These are phyloP conservation scores for Triglochin maritima DNA, from an alignment of 106 monocot genomes.

Conservation along the genomic window DNA sequence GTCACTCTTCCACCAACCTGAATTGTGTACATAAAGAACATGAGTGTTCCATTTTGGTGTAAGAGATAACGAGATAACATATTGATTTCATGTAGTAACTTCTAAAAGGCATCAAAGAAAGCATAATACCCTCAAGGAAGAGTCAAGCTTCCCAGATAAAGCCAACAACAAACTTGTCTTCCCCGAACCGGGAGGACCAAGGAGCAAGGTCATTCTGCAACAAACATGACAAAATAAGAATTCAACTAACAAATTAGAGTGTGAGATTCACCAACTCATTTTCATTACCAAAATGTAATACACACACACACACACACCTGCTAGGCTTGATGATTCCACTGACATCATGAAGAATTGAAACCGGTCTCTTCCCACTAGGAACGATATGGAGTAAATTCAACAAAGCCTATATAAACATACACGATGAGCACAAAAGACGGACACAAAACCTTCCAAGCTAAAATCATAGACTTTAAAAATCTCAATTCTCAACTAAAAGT, in stretches of 20 bases:
- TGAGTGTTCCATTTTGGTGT: not conserved
- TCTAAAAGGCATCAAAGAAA: not conserved
- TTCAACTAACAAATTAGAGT: not conserved
- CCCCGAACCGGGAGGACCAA: constrained; percentile 57
- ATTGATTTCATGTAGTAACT: no score
- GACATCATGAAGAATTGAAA: constrained; percentile 18
- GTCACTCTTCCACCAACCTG: constrained; percentile 12
- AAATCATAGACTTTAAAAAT: not conserved
- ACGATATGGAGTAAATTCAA: constrained; percentile 4
- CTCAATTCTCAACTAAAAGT: not conserved
- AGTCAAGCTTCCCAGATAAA: constrained; percentile 36
- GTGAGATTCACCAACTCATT: not conserved
- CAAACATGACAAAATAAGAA: not conserved
- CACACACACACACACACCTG: constrained; percentile 1
- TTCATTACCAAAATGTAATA: not conserved
- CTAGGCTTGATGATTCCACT: constrained; percentile 16
- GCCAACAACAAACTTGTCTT: constrained; percentile 43
- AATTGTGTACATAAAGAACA: not conserved
- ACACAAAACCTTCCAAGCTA: not conserved
- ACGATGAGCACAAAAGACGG: not conserved
- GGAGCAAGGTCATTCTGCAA: constrained; percentile 37
- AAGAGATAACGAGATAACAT: no score
- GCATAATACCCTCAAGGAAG: constrained; percentile 9
- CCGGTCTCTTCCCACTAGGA: constrained; percentile 12
- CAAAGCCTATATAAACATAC: constrained; percentile 1